Evolutionary conservation across 106 monocot species (phyloP).

Genomic region (Narthecium ossifragum): DNA sequence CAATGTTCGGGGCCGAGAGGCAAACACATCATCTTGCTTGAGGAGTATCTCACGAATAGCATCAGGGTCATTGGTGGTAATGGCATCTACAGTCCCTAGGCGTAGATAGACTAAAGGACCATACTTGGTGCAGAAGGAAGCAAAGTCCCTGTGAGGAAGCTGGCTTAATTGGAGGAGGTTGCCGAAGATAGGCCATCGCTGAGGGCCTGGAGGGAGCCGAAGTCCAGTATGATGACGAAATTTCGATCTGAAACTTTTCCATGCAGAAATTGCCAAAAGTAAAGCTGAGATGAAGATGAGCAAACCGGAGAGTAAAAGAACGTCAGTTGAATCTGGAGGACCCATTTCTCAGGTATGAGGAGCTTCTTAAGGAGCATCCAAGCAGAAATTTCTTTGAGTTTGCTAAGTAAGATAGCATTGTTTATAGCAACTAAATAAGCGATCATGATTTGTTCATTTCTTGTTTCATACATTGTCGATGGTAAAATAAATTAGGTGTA

Average conservation of each 20-base stretch:
- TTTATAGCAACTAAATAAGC: too few species aligned
- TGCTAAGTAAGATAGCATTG: background rate
- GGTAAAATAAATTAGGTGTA: too few species aligned
- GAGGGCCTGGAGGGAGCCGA: conserved; percentile 71
- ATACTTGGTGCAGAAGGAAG: conserved; percentile 47
- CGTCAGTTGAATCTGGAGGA: too few species aligned
- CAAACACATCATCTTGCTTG: conserved; percentile 72
- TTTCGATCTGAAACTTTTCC: background rate
- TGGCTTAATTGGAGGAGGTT: conserved; percentile 79
- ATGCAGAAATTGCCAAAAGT: background rate
- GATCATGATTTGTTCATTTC: too few species aligned
- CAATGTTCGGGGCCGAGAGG: conserved; percentile 66
- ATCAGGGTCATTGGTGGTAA: conserved; percentile 69
- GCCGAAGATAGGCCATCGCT: conserved; percentile 64
- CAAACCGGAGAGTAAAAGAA: background rate
- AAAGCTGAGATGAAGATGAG: background rate
- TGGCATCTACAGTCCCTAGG: conserved; percentile 56
- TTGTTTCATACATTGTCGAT: too few species aligned
- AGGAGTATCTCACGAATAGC: conserved; percentile 86
- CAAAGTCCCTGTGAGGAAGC: conserved; percentile 73
- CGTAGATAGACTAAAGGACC: conserved; percentile 91
- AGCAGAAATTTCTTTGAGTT: too few species aligned
- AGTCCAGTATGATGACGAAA: too few species aligned
- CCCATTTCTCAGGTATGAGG: too few species aligned
- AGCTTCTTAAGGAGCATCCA: background rate